phyloP scores from a whole-genome alignment of 306 rosid genomes.

The Cucurbita argyrosperma region DNA sequence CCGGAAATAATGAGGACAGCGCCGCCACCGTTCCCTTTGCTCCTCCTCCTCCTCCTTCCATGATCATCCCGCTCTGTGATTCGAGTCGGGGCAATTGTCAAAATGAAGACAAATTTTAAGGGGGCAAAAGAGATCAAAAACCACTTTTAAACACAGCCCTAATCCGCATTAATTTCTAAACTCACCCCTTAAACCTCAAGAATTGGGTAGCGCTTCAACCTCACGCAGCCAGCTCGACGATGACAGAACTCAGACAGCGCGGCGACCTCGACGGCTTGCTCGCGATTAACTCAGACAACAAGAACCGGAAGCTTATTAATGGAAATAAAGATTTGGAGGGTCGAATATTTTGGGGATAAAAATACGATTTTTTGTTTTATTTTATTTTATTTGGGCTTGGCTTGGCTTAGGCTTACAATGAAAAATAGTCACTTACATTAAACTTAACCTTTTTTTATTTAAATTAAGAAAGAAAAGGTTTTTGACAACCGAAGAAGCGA shows the following conservation, averaged over 20 bases:
- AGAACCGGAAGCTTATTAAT: neutral
- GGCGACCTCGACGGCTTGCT: neutral
- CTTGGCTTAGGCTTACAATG: no score
- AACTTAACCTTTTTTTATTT: no score
- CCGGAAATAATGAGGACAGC: slow-evolving; percentile 38
- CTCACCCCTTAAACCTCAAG: neutral
- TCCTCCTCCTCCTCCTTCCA: slow-evolving; percentile 5
- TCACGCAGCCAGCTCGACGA: neutral
- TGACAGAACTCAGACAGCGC: neutral
- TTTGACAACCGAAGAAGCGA: neutral
- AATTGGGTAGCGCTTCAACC: neutral
- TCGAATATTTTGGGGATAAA: no score
- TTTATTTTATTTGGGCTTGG: no score
- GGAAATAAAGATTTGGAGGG: no score
- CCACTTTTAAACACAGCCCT: neutral
- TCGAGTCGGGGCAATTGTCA: neutral
- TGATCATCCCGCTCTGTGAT: neutral
- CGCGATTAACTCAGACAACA: neutral
- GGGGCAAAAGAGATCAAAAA: no score
- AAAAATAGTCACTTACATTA: no score
- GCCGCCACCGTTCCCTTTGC: slow-evolving; percentile 50
- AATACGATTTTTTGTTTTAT: no score
- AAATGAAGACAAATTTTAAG: neutral
- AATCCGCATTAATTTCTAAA: neutral
- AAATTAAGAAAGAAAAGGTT: neutral